Evolutionary conservation across 2,329 filamentous ascomycete species (phyloP).

Genomic region (Penicillium janthinellum): DNA sequence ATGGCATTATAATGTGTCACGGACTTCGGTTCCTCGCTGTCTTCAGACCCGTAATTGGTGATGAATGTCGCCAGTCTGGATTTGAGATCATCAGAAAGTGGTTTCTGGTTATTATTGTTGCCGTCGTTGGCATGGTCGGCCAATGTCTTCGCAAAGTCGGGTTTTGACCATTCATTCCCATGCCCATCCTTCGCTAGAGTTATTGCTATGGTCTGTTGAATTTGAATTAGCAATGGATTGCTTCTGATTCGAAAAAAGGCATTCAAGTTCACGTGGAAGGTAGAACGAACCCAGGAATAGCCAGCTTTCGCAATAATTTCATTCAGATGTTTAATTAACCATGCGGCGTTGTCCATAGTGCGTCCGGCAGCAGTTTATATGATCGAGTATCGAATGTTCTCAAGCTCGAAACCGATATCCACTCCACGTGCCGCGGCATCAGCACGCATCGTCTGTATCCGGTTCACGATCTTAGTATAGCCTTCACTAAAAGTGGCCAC

Average conservation of each 20-base stretch:
- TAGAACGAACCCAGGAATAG: neutral
- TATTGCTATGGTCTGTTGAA: neutral
- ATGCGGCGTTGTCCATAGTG: neutral
- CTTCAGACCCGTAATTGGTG: neutral
- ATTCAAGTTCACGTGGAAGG: neutral
- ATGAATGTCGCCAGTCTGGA: neutral
- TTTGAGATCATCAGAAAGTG: neutral
- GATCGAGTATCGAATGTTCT: neutral
- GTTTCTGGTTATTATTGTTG: too few species aligned
- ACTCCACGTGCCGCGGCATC: neutral
- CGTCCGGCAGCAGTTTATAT: neutral
- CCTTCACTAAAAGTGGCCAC: neutral
- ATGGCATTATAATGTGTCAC: neutral
- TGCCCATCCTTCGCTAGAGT: neutral
- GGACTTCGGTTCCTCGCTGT: neutral
- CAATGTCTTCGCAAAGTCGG: neutral
- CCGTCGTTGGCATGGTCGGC: neutral
- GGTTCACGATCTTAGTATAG: neutral
- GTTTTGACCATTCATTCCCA: neutral
- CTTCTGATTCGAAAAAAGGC: neutral
- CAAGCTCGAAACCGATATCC: neutral
- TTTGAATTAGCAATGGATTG: neutral
- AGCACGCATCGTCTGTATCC: neutral
- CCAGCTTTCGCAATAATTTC: neutral
- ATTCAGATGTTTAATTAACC: neutral